phyloP scores from a whole-genome alignment of 116 monocot species.

The Iris pallida region DNA sequence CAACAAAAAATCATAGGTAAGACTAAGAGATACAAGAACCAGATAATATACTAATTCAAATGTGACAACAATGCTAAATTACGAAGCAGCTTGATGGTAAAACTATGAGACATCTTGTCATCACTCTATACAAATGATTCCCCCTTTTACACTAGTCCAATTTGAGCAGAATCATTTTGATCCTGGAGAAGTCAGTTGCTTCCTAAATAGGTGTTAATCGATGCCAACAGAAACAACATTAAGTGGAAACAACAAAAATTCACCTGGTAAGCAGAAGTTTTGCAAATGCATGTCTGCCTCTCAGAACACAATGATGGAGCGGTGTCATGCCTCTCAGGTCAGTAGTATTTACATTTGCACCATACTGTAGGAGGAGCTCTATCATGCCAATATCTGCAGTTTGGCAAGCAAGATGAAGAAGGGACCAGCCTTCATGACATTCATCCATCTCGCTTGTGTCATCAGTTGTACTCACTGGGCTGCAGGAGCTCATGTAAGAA shows the following conservation, averaged over 20 bases:
- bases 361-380: slow-evolving; percentile 93
- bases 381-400: slow-evolving; percentile 90
- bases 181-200: too few species aligned
- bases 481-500: slow-evolving; percentile 28
- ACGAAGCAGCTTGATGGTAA: too few species aligned
- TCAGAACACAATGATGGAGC: slow-evolving; percentile 83
- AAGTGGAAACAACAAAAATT: slow-evolving; percentile 3
- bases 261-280: slow-evolving; percentile 81
- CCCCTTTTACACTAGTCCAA: too few species aligned
- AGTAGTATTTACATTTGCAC: slow-evolving; percentile 61
- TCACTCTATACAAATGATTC: too few species aligned
- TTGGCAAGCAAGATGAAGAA: slow-evolving; percentile 88
- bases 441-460: slow-evolving; percentile 36
- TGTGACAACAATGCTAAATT: too few species aligned
- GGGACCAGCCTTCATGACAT: slow-evolving; percentile 54
- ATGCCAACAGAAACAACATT: too few species aligned
- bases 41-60: too few species aligned
- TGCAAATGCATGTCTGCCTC: slow-evolving; percentile 45
- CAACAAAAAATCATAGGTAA: too few species aligned
- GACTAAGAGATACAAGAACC: too few species aligned
- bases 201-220: too few species aligned
- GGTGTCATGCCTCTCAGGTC: slow-evolving; percentile 66
- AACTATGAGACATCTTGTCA: too few species aligned
- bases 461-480: slow-evolving; percentile 24
- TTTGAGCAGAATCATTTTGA: too few species aligned